These are phyloP conservation scores for Mycena metata DNA, from an alignment of 768 basidiomycete genomes.

Conservation along the genomic window DNA sequence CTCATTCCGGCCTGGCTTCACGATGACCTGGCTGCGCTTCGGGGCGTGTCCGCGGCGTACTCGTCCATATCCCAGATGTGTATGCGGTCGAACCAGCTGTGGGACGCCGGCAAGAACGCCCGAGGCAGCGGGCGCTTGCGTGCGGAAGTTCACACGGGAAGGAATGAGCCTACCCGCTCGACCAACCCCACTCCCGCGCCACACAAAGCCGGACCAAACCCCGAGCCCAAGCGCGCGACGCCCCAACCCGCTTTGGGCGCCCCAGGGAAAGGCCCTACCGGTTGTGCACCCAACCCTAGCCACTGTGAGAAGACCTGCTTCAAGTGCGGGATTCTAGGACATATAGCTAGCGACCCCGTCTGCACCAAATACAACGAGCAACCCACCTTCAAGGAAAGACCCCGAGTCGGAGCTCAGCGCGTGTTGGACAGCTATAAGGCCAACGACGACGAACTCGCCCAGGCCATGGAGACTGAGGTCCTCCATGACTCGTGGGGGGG, in stretches of 20 bases:
- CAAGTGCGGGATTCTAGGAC: not conserved
- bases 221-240: too few species aligned
- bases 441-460: not conserved
- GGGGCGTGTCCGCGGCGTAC: not conserved
- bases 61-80: not conserved
- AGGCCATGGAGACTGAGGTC: not conserved
- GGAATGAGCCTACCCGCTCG: too few species aligned
- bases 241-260: too few species aligned
- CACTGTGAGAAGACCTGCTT: not conserved
- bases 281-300: too few species aligned
- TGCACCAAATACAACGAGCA: not conserved
- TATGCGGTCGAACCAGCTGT: not conserved
- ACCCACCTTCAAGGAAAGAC: not conserved
- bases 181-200: too few species aligned
- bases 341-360: not conserved
- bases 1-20: not conserved
- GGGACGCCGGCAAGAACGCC: too few species aligned
- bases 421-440: not conserved
- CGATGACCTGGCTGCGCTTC: not conserved
- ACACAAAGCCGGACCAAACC: too few species aligned
- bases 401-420: not conserved
- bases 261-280: too few species aligned
- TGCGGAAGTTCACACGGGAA: too few species aligned
- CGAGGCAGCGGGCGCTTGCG: too few species aligned
- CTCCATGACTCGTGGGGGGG: not conserved